phyloP scores from a whole-genome alignment of 2,329 filamentous ascomycete species.

The Arthroderma uncinatum region DNA sequence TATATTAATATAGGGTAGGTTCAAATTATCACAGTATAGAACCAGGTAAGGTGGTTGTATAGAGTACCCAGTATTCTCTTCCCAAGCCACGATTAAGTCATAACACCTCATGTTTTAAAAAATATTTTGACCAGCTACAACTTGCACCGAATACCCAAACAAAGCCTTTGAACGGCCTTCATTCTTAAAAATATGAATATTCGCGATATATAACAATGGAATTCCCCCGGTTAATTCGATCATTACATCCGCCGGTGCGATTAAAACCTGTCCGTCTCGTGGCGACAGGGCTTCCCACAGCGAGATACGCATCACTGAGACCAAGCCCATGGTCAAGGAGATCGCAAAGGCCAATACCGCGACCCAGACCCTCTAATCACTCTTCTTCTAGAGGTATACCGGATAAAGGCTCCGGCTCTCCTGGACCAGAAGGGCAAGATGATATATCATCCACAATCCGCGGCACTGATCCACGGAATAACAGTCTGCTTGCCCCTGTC shows the following conservation, averaged over 20 bases:
- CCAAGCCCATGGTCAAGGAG: constrained; percentile 9
- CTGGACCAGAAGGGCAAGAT: constrained; percentile 7
- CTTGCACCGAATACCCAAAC: neutral
- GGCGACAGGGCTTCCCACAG: neutral
- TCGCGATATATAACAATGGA: neutral
- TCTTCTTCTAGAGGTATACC: neutral
- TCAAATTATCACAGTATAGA: neutral
- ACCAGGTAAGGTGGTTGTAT: too few relatives aligned
- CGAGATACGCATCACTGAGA: constrained; percentile 1
- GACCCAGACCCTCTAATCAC: neutral
- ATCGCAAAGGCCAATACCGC: neutral
- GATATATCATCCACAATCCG: constrained; percentile 28
- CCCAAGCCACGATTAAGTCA: neutral
- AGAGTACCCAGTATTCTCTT: neutral
- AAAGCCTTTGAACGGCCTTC: too few relatives aligned
- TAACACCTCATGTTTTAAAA: neutral
- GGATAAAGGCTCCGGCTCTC: neutral
- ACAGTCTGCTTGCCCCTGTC: constrained; percentile 48
- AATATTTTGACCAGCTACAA: neutral
- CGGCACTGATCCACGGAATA: constrained; percentile 35
- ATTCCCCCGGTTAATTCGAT: neutral
- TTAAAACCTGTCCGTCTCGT: neutral
- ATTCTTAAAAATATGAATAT: neutral
- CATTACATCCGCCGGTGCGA: neutral
- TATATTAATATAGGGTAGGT: neutral